Evolutionary conservation across 768 basidiomycete genomes (phyloP).

Genomic region (Calocybe indica): DNA sequence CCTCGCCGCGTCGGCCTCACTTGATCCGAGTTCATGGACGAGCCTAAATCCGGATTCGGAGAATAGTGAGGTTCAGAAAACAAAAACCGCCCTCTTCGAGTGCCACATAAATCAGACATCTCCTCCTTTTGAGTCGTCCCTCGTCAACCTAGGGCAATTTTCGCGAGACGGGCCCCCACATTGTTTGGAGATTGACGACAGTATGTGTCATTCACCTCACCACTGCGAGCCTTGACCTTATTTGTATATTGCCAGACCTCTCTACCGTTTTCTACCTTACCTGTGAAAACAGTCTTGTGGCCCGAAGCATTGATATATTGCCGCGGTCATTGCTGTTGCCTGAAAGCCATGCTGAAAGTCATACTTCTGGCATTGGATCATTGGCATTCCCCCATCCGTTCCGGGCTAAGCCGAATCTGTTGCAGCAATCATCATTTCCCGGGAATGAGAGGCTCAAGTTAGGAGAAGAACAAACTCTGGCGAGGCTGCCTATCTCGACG

Average conservation of each 20-base stretch:
- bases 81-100: constrained; percentile 35
- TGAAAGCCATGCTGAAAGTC: constrained; percentile 19
- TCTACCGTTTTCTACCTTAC: constrained; percentile 36
- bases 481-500: too few species aligned
- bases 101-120: constrained; percentile 20
- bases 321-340: constrained; percentile 13
- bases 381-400: constrained; percentile 35
- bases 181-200: constrained; percentile 42
- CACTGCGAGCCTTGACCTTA: constrained; percentile 3
- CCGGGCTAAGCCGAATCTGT: too few species aligned
- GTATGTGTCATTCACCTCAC: constrained; percentile 24
- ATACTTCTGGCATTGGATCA: constrained; percentile 18
- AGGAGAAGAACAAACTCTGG: too few species aligned
- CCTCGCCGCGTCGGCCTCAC: constrained; percentile 41
- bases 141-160: constrained; percentile 52
- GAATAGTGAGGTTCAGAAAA: constrained; percentile 29
- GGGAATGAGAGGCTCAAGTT: too few species aligned
- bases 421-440: too few species aligned
- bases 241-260: constrained; percentile 19
- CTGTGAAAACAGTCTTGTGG: constrained; percentile 36
- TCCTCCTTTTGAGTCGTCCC: constrained; percentile 24
- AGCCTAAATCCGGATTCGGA: constrained; percentile 22
- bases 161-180: constrained; percentile 40
- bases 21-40: constrained; percentile 27
- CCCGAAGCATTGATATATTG: constrained; percentile 32